phyloP scores from a whole-genome alignment of 129 eudicot genomes.

The Dittrichia graveolens region DNA sequence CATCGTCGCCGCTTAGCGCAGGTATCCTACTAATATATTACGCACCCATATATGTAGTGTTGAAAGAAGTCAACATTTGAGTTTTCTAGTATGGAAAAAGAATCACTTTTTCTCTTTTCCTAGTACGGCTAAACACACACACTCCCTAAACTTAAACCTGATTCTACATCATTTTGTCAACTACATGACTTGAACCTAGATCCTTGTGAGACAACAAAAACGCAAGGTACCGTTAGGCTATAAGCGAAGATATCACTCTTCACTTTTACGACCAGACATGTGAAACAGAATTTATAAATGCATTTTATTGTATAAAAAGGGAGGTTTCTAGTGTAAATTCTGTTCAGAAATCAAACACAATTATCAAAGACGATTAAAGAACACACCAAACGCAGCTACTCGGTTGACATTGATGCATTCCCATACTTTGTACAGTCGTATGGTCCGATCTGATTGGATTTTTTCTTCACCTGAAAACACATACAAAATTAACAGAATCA shows the following conservation, averaged over 20 bases:
- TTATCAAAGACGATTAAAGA: conserved; percentile 11
- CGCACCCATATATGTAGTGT: no score
- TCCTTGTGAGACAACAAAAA: no score
- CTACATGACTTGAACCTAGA: no score
- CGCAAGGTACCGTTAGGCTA: no score
- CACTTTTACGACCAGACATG: neutral
- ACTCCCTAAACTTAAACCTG: no score
- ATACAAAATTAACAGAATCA: conserved; percentile 17
- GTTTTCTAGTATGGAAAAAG: no score
- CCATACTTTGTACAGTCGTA: conserved; percentile 85
- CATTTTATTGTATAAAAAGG: conserved; percentile 7
- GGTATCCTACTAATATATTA: no score
- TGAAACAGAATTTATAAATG: conserved; percentile 11
- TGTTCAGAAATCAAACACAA: neutral
- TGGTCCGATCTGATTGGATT: conserved; percentile 79
- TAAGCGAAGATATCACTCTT: neutral
- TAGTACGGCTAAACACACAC: no score
- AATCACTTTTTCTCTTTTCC: no score
- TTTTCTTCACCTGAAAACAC: conserved; percentile 77
- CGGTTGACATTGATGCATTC: conserved; percentile 36
- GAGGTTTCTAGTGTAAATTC: conserved; percentile 14
- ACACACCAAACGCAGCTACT: conserved; percentile 19
- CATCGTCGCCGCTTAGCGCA: no score
- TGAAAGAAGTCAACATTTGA: no score
- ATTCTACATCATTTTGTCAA: no score